A percentile compares a stretch with the other conserved stretches of the same genome.
Conservation (phyloP, 176 grass and related monocot species). For the Oryza australiensis region DNA sequence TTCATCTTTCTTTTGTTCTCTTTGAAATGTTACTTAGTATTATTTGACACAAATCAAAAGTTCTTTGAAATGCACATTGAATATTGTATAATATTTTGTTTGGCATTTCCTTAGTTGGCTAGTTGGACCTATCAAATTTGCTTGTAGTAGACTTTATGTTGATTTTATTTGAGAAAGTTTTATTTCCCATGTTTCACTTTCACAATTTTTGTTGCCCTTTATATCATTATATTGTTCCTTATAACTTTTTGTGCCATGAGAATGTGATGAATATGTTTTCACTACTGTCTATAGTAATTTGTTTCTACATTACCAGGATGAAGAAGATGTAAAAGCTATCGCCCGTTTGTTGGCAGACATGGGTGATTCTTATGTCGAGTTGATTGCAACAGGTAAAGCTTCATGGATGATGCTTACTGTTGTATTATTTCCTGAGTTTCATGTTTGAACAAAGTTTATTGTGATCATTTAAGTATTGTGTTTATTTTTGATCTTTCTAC, state of each 20-base stretch:
- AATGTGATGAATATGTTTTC: constrained; percentile 2
- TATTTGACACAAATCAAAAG: background rate
- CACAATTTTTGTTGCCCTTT: background rate
- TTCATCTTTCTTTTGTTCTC: background rate
- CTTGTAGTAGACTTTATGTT: background rate
- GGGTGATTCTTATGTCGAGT: constrained; percentile 99
- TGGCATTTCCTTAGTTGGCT: background rate
- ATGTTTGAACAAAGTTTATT: constrained; percentile 9
- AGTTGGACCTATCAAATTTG: constrained; percentile 8
- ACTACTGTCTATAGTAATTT: background rate
- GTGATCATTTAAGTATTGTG: constrained; percentile 25
- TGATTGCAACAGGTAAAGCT: constrained; percentile 86
- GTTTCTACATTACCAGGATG: constrained; percentile 63
- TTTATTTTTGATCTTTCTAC: constrained; percentile 36
- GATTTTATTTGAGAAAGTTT: background rate
- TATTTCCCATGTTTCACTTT: background rate
- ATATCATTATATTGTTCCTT: background rate
- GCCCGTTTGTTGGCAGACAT: constrained; percentile 97
- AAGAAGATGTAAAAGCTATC: constrained; percentile 98
- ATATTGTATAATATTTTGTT: background rate
- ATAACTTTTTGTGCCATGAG: background rate
- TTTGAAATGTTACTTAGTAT: background rate
- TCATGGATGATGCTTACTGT: constrained; percentile 33
- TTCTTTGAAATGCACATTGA: background rate
- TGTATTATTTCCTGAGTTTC: constrained; percentile 7